Evolutionary conservation across 345 rosid genomes (phyloP).

Genomic region (Sapria himalayana): DNA sequence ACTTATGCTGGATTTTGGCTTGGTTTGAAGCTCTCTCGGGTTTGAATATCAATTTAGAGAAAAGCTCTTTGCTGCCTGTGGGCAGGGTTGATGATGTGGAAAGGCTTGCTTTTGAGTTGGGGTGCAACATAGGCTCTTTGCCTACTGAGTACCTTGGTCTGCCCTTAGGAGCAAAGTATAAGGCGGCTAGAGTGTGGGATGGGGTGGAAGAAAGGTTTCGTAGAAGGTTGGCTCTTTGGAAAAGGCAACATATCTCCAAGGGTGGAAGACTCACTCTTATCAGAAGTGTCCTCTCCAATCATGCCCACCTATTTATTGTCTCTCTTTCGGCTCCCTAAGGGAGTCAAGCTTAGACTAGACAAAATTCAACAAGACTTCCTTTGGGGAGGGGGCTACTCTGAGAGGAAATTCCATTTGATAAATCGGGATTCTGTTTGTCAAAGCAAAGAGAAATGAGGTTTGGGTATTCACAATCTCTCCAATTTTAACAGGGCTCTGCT

Average conservation of each 20-base stretch:
- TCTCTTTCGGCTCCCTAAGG: neutral
- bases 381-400: neutral
- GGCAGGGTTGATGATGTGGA: neutral
- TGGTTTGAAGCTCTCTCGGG: neutral
- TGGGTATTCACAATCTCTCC: too few species aligned
- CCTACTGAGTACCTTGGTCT: too few species aligned
- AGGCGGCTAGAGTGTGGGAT: neutral
- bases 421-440: too few species aligned
- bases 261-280: neutral
- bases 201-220: neutral
- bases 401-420: too few species aligned
- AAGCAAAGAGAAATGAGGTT: too few species aligned
- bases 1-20: neutral
- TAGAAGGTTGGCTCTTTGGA: neutral
- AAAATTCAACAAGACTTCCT: neutral
- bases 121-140: neutral
- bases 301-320: neutral
- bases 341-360: neutral
- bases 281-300: neutral
- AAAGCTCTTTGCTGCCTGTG: neutral
- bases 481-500: too few species aligned
- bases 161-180: neutral
- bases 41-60: neutral
- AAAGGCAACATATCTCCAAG: neutral
- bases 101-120: neutral